Evolutionary conservation across 1,284 basidiomycete species (phyloP).

Genomic region (Sanguinoderma infundibulare): DNA sequence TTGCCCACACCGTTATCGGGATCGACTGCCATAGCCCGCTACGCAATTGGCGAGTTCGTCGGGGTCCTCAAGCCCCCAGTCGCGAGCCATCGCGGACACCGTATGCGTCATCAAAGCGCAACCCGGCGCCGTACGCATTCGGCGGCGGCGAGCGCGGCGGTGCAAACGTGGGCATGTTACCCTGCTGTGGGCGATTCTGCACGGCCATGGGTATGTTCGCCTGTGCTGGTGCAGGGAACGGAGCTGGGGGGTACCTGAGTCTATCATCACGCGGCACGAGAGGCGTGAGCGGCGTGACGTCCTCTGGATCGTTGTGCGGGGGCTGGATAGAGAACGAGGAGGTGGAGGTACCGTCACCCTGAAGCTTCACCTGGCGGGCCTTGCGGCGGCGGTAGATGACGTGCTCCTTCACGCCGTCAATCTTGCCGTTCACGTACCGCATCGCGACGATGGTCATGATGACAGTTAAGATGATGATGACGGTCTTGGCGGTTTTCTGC

Average conservation of each 20-base stretch:
- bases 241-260: too few relatives aligned
- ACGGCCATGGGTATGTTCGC: too few relatives aligned
- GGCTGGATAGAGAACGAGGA: neutral
- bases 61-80: neutral
- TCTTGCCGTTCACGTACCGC: constrained; percentile 81
- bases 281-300: neutral
- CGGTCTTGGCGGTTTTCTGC: constrained; percentile 63
- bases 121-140: neutral
- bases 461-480: constrained; percentile 64
- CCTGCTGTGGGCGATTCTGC: neutral
- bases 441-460: constrained; percentile 79
- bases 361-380: constrained; percentile 9
- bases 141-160: neutral
- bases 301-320: neutral
- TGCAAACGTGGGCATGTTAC: neutral
- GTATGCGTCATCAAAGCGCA: neutral
- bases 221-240: neutral
- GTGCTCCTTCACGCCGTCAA: constrained; percentile 73
- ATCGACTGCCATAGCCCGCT: too few relatives aligned
- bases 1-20: too few relatives aligned
- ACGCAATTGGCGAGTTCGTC: too few relatives aligned
- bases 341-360: neutral
- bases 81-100: neutral
- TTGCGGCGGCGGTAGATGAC: constrained; percentile 74
- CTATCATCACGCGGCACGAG: too few relatives aligned